phyloP scores from a whole-genome alignment of 148 eudicot genomes.

The Fagopyrum esculentum region DNA sequence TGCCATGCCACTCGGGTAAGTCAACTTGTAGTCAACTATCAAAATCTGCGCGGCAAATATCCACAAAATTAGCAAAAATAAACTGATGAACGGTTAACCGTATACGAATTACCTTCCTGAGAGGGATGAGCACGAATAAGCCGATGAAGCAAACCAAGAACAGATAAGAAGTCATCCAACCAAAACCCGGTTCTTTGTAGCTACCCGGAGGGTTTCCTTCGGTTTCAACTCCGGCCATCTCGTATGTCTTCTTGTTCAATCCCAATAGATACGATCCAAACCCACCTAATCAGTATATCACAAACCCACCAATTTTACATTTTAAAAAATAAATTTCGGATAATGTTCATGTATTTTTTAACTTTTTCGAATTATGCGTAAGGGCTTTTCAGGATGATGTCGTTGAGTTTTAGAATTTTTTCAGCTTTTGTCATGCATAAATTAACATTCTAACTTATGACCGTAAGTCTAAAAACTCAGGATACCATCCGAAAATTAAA shows the following conservation, averaged over 20 bases:
- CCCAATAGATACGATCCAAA: conserved; percentile 82
- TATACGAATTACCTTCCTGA: conserved; percentile 50
- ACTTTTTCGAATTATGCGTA: no score
- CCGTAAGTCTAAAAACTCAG: no score
- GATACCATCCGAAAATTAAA: no score
- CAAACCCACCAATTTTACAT: background rate
- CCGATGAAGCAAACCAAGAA: conserved; percentile 72
- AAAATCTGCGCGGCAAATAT: conserved; percentile 32
- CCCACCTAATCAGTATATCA: conserved; percentile 39
- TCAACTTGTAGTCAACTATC: conserved; percentile 63
- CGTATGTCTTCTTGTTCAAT: conserved; percentile 67
- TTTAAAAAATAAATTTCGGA: no score
- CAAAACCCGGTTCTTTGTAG: conserved; percentile 49
- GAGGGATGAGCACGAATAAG: conserved; percentile 66
- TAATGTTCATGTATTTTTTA: no score
- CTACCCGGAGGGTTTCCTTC: conserved; percentile 63
- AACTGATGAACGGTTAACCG: no score
- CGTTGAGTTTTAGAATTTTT: no score
- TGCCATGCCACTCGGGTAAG: conserved; percentile 80
- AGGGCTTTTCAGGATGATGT: no score
- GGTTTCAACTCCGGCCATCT: conserved; percentile 65
- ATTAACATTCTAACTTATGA: no score
- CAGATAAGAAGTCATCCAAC: conserved; percentile 86
- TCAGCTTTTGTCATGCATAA: no score
- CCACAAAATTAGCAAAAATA: background rate